Conservation (phyloP, 2,329 filamentous ascomycete species). For the Dactylella cylindrospora region DNA sequence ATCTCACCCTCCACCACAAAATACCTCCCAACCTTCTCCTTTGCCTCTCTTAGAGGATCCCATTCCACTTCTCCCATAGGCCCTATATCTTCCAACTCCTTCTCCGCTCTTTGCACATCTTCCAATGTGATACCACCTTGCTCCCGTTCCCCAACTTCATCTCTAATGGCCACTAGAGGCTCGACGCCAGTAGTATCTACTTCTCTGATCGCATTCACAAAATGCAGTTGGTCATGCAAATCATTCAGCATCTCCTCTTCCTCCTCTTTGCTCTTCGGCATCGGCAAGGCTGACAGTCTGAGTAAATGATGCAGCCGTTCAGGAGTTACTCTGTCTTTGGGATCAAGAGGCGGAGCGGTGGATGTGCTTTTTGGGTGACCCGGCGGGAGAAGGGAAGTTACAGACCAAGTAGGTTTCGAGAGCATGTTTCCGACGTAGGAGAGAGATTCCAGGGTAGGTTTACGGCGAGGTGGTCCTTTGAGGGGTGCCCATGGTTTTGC, state of each 20-base stretch:
- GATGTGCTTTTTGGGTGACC: slow-evolving; percentile 46
- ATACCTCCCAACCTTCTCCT: slow-evolving; percentile 50
- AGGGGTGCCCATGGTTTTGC: background rate
- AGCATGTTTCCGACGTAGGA: slow-evolving; percentile 55
- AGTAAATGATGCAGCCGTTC: slow-evolving; percentile 79
- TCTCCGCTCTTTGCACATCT: slow-evolving; percentile 63
- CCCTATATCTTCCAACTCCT: slow-evolving; percentile 54
- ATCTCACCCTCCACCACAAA: slow-evolving; percentile 51
- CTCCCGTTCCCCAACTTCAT: slow-evolving; percentile 69
- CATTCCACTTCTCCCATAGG: slow-evolving; percentile 62
- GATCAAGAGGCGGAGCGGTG: slow-evolving; percentile 49
- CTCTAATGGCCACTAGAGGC: slow-evolving; percentile 76
- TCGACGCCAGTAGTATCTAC: slow-evolving; percentile 72
- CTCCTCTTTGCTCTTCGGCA: slow-evolving; percentile 64
- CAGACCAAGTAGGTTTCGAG: slow-evolving; percentile 77
- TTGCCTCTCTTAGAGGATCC: slow-evolving; percentile 59
- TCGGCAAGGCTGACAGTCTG: slow-evolving; percentile 81
- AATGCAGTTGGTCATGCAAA: slow-evolving; percentile 79
- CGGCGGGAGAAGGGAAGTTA: slow-evolving; percentile 40
- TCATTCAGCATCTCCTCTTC: slow-evolving; percentile 72
- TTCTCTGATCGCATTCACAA: slow-evolving; percentile 80
- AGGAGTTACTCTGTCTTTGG: slow-evolving; percentile 60
- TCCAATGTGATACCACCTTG: slow-evolving; percentile 62
- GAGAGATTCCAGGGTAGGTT: slow-evolving; percentile 27
- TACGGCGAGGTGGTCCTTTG: background rate